Evolutionary conservation across 257 asterid genomes (phyloP).

Genomic region (Fraxinus excelsior): DNA sequence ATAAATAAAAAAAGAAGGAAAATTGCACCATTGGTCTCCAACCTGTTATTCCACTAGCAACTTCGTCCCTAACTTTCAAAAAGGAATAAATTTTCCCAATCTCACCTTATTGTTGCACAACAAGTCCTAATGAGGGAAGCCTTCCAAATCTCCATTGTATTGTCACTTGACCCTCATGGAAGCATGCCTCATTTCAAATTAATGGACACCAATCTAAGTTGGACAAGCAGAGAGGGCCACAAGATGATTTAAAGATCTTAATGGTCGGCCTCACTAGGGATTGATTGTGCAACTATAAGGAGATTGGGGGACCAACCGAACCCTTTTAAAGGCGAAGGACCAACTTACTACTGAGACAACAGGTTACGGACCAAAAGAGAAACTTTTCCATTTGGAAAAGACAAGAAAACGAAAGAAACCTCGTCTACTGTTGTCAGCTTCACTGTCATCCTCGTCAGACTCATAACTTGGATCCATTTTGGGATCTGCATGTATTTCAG

Average conservation of each 20-base stretch:
- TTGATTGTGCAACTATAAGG: background rate
- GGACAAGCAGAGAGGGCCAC: background rate
- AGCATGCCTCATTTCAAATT: background rate
- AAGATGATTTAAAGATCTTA: background rate
- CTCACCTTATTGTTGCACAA: background rate
- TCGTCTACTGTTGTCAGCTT: constrained; percentile 63
- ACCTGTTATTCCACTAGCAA: background rate
- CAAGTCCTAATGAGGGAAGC: background rate
- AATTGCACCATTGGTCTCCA: background rate
- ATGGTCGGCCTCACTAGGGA: background rate
- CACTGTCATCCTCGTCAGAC: constrained; percentile 84
- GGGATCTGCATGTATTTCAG: constrained; percentile 86
- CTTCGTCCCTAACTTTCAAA: background rate
- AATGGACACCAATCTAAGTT: background rate
- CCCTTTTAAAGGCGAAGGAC: background rate
- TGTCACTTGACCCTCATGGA: background rate
- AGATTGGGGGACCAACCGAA: background rate
- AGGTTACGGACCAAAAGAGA: background rate
- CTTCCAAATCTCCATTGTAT: background rate
- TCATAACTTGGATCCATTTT: constrained; percentile 94
- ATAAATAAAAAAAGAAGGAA: too few species aligned
- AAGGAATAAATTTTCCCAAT: background rate
- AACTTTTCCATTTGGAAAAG: background rate
- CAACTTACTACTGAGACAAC: background rate
- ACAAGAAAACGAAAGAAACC: constrained; percentile 38